Percentiles rank a stretch among this genome's conserved stretches.
Evolutionary conservation across 257 asterid genomes (phyloP).

Genomic region (Nicotiana otophora): DNA sequence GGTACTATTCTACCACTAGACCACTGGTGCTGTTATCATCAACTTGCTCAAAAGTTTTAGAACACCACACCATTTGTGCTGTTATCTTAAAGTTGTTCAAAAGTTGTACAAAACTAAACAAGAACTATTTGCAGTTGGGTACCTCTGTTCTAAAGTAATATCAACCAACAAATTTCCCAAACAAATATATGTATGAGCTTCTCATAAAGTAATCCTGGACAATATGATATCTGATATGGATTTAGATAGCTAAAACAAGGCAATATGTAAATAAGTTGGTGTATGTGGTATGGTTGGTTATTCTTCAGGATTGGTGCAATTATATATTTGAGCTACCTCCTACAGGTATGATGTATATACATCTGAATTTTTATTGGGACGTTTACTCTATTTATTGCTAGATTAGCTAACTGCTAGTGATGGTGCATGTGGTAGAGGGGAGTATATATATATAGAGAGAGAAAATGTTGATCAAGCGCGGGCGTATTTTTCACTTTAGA

Average conservation of each 20-base stretch:
- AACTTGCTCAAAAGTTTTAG: too few relatives aligned
- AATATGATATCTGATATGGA: neutral
- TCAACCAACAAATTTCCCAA: too few relatives aligned
- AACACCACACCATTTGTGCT: too few relatives aligned
- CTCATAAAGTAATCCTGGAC: neutral
- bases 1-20: constrained; percentile 95
- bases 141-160: too few relatives aligned
- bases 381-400: neutral
- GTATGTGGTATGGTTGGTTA: neutral
- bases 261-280: neutral
- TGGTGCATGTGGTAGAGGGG: neutral
- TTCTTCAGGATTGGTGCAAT: neutral
- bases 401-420: neutral
- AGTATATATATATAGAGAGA: too few relatives aligned
- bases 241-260: neutral
- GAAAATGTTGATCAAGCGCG: too few relatives aligned
- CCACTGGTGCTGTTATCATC: constrained; percentile 53
- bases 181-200: too few relatives aligned
- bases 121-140: too few relatives aligned
- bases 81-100: too few relatives aligned
- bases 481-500: too few relatives aligned
- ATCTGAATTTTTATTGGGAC: neutral
- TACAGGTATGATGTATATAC: neutral
- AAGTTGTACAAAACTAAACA: too few relatives aligned
- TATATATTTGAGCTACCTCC: neutral